These are phyloP conservation scores for Hansenula lynferdii DNA, from an alignment of 1,139 yeast genomes.

Conservation along the genomic window DNA sequence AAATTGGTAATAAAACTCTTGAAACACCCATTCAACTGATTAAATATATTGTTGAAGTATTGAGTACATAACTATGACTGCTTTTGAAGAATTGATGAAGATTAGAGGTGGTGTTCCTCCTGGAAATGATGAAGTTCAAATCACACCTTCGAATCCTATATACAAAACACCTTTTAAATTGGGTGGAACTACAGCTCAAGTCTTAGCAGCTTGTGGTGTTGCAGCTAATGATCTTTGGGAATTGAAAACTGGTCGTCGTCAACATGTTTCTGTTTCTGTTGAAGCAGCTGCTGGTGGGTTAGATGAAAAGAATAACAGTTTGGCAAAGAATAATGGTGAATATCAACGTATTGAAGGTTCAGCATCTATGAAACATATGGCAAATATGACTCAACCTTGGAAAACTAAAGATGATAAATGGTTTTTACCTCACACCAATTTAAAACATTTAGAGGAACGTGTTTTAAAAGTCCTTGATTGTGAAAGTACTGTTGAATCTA, in stretches of 20 bases:
- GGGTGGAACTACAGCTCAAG: neutral
- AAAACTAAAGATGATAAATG: constrained; percentile 1
- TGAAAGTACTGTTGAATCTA: neutral
- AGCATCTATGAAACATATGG: constrained; percentile 1
- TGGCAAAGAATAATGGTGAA: neutral
- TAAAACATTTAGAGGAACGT: constrained; percentile 1
- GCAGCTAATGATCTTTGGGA: constrained; percentile 1
- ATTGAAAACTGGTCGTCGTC: neutral
- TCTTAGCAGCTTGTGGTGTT: constrained; percentile 1
- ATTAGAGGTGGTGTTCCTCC: neutral
- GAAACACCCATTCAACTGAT: too few relatives aligned
- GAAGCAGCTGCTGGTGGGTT: constrained; percentile 1
- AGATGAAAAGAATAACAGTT: neutral
- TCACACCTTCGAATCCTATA: neutral
- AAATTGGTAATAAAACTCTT: too few relatives aligned
- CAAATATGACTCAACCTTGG: neutral
- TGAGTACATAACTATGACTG: neutral
- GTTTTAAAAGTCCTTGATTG: neutral
- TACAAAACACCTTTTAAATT: constrained; percentile 1
- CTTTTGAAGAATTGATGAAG: neutral
- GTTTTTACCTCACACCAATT: constrained; percentile 1
- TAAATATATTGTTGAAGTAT: too few relatives aligned
- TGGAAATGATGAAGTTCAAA: neutral
- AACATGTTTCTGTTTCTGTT: neutral
- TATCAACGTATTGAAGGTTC: neutral